Percentiles rank a stretch among this genome's conserved stretches.
Conservation (phyloP, 208 protist species). For the Histomonas meleagridis region DNA sequence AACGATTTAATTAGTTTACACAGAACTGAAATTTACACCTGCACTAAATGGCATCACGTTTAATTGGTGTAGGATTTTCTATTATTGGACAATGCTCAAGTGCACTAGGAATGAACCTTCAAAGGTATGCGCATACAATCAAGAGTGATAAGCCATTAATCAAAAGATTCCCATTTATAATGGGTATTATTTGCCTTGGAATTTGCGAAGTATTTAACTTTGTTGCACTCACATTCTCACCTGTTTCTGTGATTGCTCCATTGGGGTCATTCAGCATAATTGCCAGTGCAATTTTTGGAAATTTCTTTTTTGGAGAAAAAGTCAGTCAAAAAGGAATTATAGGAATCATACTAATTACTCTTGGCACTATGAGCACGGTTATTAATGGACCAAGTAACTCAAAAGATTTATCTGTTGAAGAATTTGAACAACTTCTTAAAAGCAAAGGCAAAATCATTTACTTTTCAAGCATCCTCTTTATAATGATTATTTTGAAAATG, state of each 20-base stretch:
- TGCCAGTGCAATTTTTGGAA: background rate
- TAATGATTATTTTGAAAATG: background rate
- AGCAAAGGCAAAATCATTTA: background rate
- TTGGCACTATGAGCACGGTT: background rate
- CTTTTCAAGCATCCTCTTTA: background rate
- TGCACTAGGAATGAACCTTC: background rate
- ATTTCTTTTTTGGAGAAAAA: background rate
- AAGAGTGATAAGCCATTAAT: background rate
- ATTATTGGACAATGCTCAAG: background rate
- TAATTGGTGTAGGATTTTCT: background rate
- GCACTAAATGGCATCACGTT: too few species aligned
- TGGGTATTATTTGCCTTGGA: background rate
- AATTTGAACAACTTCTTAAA: background rate
- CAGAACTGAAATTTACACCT: too few species aligned
- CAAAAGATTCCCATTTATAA: background rate
- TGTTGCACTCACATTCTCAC: background rate
- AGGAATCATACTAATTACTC: background rate
- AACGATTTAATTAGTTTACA: too few species aligned
- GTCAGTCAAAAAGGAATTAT: background rate
- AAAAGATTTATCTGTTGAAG: background rate
- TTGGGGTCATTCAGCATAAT: background rate
- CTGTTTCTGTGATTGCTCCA: background rate
- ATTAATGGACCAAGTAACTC: background rate
- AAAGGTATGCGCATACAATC: background rate
- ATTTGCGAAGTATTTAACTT: background rate